Evolutionary conservation across 495 filamentous ascomycete genomes (phyloP), one percentile per base, ranked within the genome.

Genomic region (Podospora conica): DNA sequence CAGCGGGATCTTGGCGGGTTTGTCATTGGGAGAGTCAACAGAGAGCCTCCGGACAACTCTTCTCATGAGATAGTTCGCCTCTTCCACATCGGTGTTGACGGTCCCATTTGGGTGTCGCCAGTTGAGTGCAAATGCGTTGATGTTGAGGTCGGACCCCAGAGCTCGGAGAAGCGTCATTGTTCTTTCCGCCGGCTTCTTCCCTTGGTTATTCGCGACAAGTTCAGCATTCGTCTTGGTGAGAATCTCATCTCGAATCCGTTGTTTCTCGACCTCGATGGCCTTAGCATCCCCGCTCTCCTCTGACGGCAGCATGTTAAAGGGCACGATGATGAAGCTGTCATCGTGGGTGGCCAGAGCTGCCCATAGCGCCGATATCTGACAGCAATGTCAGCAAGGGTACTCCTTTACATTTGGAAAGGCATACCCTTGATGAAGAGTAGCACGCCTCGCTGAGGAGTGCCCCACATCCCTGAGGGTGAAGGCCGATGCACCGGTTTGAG

Each of bases 61-160:
- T 55, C 61, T 68, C 69, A 79, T 83, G 53, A 83, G 72, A 63
- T 82, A 80, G 58, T 85, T 83, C 22, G 80, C 80, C 72, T 82
- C 78, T 65, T 81, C 80, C n/a, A 83, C 77, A 60, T 81, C 78
- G 6, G 68, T 71, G 65, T 82, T 83, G 29, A 78, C 71, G 1
- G 27, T 73, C 9, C 76, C 77, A 55, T 81, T 70, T 1, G 64
- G 61, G 57, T 78, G 70, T 5, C 70, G 55, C 71, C 75, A 84
- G 68, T 83, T 84, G 31, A 75, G 68, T 0, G 76, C 70, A 68
- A 84, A 81, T 9, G 74, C 75, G 64, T 85, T 83, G 73, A 85
- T 80, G 58, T 78, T 82, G 28, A 81, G 70, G 54, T 84, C 80
- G 2, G 78, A 79, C 3, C 80, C 80, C 0, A 83, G 69, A 3